These are phyloP conservation scores for Pseudognaphalium luteoalbum DNA, from an alignment of 129 eudicot species.

Conservation along the genomic window DNA sequence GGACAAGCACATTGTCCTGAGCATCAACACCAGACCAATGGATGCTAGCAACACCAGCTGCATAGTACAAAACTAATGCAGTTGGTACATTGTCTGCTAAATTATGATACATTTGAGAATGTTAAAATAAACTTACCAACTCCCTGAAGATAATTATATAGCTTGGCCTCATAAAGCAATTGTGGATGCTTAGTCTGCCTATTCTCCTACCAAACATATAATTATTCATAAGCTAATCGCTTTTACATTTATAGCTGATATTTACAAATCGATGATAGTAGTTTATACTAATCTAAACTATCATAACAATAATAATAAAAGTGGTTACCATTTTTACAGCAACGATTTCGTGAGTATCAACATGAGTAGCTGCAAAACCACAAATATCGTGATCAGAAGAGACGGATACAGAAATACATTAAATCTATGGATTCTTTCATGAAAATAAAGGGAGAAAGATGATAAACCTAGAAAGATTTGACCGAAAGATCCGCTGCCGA, in stretches of 20 bases:
- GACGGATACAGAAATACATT: neutral
- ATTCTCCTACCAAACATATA: slow-evolving; percentile 36
- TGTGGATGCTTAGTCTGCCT: slow-evolving; percentile 55
- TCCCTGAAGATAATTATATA: slow-evolving; percentile 51
- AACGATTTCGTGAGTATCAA: slow-evolving; percentile 78
- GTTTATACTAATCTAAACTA: neutral
- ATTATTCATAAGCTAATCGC: neutral
- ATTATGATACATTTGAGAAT: neutral
- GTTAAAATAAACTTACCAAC: slow-evolving; percentile 39
- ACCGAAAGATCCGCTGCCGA: slow-evolving; percentile 91
- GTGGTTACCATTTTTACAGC: slow-evolving; percentile 80
- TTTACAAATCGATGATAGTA: neutral
- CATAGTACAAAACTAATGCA: neutral
- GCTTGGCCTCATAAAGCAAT: slow-evolving; percentile 59
- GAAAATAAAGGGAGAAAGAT: neutral
- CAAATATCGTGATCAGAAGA: neutral
- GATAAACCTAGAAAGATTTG: slow-evolving; percentile 52
- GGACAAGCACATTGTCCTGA: slow-evolving; percentile 50
- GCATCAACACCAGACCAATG: slow-evolving; percentile 62
- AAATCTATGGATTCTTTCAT: neutral
- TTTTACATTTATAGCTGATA: neutral
- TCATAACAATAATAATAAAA: neutral
- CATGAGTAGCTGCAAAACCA: slow-evolving; percentile 77
- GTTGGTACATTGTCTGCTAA: neutral
- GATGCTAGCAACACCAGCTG: slow-evolving; percentile 52